A percentile compares a stretch with the other conserved stretches of the same genome.
These are phyloP conservation scores for Fraxinus platypoda DNA, from an alignment of 305 asterid genomes.

Conservation along the genomic window DNA sequence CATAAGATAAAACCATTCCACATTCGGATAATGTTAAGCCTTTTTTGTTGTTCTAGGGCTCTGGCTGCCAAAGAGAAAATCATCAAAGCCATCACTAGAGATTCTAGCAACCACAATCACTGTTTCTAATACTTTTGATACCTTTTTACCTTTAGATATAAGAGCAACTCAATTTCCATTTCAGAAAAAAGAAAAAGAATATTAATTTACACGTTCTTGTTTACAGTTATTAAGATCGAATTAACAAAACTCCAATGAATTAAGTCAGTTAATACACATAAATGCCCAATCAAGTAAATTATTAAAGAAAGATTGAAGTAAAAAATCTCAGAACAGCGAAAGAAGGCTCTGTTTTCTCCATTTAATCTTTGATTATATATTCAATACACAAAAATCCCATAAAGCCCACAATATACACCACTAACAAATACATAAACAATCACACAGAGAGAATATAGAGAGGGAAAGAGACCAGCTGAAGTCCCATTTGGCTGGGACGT, in stretches of 20 bases:
- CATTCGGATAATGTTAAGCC: not conserved
- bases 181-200: not conserved
- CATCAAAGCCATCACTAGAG: not conserved
- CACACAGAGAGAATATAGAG: not conserved
- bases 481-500: conserved; percentile 45
- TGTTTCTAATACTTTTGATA: not conserved
- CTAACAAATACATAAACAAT: not conserved
- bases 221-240: not conserved
- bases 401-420: not conserved
- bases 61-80: not conserved
- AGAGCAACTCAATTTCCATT: not conserved
- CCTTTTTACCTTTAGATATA: not conserved
- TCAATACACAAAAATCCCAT: not conserved
- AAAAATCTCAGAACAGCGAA: not conserved
- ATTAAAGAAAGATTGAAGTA: not conserved
- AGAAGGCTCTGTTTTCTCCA: not conserved
- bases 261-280: not conserved
- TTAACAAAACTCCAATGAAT: not conserved
- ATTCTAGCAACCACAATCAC: not conserved
- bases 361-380: conserved; percentile 3
- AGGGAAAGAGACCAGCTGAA: conserved; percentile 50
- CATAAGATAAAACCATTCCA: not conserved
- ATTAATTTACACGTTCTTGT: not conserved
- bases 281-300: not conserved
- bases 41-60: not conserved